Percentiles rank a stretch among this genome's conserved stretches.
phyloP scores from a whole-genome alignment of 371 early-diverging fungal species.

The Apophysomyces elegans region DNA sequence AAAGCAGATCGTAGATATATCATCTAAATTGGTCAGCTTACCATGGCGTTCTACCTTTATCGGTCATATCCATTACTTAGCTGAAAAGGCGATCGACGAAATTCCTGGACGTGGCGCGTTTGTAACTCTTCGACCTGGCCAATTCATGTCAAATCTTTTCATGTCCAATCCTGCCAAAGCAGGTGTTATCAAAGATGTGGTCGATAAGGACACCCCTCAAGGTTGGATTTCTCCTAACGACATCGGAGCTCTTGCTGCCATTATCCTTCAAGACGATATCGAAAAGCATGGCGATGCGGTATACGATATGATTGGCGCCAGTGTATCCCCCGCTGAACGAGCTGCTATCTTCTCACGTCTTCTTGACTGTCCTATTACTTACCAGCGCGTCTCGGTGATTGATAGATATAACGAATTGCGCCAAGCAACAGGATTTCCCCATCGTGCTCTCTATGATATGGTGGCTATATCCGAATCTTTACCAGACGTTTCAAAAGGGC shows the following conservation, averaged over 20 bases:
- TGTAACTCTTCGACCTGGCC: conserved; percentile 39
- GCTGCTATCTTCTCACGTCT: neutral
- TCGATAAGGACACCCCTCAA: conserved; percentile 1
- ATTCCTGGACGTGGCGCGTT: conserved; percentile 22
- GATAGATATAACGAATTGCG: conserved; percentile 3
- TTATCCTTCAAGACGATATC: conserved; percentile 18
- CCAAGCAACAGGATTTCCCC: neutral
- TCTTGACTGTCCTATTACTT: conserved; percentile 4
- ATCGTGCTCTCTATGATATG: neutral
- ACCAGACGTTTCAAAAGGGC: neutral
- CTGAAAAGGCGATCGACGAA: conserved; percentile 24
- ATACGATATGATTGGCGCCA: conserved; percentile 22
- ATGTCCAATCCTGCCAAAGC: neutral
- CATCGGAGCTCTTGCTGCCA: conserved; percentile 19
- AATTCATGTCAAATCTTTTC: conserved; percentile 37
- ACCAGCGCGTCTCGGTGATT: conserved; percentile 6
- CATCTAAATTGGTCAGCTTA: conserved; percentile 16
- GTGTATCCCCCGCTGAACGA: neutral
- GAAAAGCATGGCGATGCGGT: conserved; percentile 25
- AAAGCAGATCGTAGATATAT: conserved; percentile 39
- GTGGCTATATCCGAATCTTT: neutral
- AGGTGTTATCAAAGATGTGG: conserved; percentile 1
- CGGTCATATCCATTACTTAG: conserved; percentile 16
- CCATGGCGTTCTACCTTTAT: conserved; percentile 27
- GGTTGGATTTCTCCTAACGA: conserved; percentile 26